phyloP scores from a whole-genome alignment of 139 green algal species.

The Chlamydomonas schloesseri region DNA sequence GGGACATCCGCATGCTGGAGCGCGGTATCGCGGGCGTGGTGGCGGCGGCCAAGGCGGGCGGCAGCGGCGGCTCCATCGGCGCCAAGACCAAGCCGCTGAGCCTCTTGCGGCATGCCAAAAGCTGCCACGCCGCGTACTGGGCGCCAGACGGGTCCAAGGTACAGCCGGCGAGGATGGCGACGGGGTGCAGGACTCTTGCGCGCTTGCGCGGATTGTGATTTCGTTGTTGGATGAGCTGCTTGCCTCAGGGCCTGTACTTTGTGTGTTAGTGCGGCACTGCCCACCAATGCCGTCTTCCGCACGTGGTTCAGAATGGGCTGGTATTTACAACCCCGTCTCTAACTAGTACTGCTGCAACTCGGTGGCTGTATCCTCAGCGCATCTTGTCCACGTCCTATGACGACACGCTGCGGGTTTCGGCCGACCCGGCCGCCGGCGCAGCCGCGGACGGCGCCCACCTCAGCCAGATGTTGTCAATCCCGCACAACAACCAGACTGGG shows the following conservation, averaged over 20 bases:
- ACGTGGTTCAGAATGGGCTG: no score
- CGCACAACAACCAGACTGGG: conserved; percentile 66
- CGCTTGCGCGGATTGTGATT: no score
- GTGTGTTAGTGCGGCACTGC: no score
- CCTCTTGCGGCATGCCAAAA: conserved; percentile 57
- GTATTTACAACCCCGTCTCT: no score
- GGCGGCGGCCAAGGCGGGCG: background rate
- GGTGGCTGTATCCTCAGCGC: conserved; percentile 28
- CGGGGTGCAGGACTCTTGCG: no score
- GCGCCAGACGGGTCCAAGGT: conserved; percentile 67
- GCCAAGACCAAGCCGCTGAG: conserved; percentile 54
- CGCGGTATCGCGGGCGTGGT: background rate
- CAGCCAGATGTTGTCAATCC: conserved; percentile 31
- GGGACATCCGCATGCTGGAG: conserved; percentile 70
- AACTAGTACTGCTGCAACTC: no score
- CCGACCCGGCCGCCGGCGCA: background rate
- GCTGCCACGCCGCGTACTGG: conserved; percentile 78
- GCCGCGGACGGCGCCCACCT: background rate
- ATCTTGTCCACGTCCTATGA: conserved; percentile 76
- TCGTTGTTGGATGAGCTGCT: no score
- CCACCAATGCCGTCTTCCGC: no score
- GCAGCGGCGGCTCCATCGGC: background rate
- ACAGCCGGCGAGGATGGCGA: background rate
- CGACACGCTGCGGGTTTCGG: conserved; percentile 78
- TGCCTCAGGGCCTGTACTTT: no score